A percentile compares a stretch with the other conserved stretches of the same genome.
These are phyloP conservation scores for Stenocarpella maydis DNA, from an alignment of 2,329 filamentous ascomycete genomes.

Conservation along the genomic window DNA sequence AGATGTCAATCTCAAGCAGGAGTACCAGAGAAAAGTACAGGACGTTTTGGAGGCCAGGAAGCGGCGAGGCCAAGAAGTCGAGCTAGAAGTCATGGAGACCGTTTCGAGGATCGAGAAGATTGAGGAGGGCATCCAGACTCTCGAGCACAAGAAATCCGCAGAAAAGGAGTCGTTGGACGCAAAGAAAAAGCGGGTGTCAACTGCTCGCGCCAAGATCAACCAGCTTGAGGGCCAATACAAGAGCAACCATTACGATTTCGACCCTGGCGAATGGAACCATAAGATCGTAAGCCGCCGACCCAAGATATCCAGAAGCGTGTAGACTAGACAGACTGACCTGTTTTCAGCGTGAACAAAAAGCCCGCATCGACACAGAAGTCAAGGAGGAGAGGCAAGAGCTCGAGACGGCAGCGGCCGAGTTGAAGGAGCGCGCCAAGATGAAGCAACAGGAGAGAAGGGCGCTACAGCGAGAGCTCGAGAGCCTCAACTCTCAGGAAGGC, in stretches of 20 bases:
- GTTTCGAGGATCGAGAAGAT: conserved; percentile 50
- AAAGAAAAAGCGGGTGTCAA: conserved; percentile 60
- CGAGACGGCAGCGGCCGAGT: conserved; percentile 42
- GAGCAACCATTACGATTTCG: conserved; percentile 71
- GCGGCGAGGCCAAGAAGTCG: conserved; percentile 60
- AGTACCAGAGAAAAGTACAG: conserved; percentile 68
- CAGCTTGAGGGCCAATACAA: conserved; percentile 69
- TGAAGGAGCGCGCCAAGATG: conserved; percentile 52
- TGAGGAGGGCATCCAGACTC: conserved; percentile 51
- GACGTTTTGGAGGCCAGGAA: conserved; percentile 63
- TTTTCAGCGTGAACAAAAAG: conserved; percentile 29
- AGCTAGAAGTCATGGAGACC: conserved; percentile 58
- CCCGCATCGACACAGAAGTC: conserved; percentile 31
- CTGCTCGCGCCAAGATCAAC: conserved; percentile 65
- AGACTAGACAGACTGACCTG: conserved; percentile 1
- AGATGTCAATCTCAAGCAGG: conserved; percentile 74
- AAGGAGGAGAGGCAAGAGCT: conserved; percentile 38
- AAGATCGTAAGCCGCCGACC: conserved; percentile 58
- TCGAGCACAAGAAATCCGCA: conserved; percentile 60
- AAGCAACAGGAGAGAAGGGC: conserved; percentile 50
- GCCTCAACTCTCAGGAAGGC: conserved; percentile 77
- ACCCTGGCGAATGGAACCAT: conserved; percentile 74
- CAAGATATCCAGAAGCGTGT: neutral
- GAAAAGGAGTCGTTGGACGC: conserved; percentile 59
- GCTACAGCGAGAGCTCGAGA: conserved; percentile 59